Percentiles rank a stretch among this genome's conserved stretches.
Conservation (phyloP, 2,329 filamentous ascomycete genomes). For the Plenodomus lindquistii region DNA sequence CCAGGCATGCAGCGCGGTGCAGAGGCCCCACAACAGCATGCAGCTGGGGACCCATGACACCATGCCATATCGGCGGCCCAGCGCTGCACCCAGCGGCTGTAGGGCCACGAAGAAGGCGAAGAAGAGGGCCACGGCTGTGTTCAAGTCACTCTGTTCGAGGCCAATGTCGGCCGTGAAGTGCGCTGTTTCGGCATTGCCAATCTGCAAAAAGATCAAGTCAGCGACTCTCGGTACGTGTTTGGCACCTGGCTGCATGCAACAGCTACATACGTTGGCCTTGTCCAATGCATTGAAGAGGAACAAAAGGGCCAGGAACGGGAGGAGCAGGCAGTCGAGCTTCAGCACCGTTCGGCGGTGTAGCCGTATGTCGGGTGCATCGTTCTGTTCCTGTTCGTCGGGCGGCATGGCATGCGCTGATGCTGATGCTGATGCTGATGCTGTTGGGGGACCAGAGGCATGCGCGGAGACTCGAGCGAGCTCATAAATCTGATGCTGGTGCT, state of each 20-base stretch:
- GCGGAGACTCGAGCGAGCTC: constrained; percentile 14
- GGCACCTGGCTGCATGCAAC: not conserved
- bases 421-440: no score
- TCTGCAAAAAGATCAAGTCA: constrained; percentile 27
- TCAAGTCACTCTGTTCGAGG: constrained; percentile 56
- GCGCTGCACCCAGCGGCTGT: constrained; percentile 60
- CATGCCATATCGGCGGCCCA: constrained; percentile 61
- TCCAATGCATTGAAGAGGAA: constrained; percentile 59
- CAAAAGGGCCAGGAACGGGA: constrained; percentile 57
- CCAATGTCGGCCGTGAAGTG: constrained; percentile 63
- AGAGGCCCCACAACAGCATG: constrained; percentile 59
- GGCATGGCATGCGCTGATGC: constrained; percentile 11
- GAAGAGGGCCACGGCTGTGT: constrained; percentile 61
- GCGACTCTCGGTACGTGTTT: not conserved
- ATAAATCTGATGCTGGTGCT: not conserved
- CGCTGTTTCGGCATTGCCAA: constrained; percentile 61
- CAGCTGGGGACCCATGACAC: constrained; percentile 60
- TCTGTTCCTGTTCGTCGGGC: constrained; percentile 9
- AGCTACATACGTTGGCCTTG: constrained; percentile 50
- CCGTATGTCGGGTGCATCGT: constrained; percentile 1
- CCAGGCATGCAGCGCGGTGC: constrained; percentile 54
- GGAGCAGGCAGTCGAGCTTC: constrained; percentile 55
- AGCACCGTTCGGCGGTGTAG: constrained; percentile 46
- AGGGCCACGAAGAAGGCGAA: constrained; percentile 63
- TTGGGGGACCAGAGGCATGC: no score